Percentiles rank a stretch among this genome's conserved stretches.
Conservation (phyloP, 2,329 filamentous ascomycete genomes). For the Rachicladosporium sp. region DNA sequence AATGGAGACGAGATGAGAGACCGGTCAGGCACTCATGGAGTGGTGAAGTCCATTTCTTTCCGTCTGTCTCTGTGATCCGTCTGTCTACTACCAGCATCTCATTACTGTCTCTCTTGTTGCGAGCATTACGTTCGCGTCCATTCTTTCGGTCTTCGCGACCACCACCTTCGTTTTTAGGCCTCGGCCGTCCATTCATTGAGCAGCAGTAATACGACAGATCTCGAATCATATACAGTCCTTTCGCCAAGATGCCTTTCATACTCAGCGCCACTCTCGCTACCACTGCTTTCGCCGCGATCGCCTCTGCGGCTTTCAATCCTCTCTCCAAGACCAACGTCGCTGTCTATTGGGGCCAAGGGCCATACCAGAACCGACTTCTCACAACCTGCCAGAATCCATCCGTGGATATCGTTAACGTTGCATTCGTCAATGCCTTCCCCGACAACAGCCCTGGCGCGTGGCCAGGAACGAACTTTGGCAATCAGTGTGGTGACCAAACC, state of each 20-base stretch:
- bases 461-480: conserved; percentile 45
- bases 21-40: conserved; percentile 2
- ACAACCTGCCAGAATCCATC: conserved; percentile 40
- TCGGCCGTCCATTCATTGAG: conserved; percentile 26
- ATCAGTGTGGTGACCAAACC: conserved; percentile 35
- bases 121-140: conserved; percentile 38
- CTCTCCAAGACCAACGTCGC: conserved; percentile 36
- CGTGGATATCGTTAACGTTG: conserved; percentile 45
- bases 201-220: conserved; percentile 7
- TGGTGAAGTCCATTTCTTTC: not conserved
- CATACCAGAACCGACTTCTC: conserved; percentile 34
- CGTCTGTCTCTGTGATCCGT: not conserved
- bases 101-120: conserved; percentile 1
- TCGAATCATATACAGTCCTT: conserved; percentile 8
- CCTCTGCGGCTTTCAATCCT: conserved; percentile 30
- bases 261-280: conserved; percentile 22
- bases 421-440: conserved; percentile 44
- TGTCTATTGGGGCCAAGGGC: conserved; percentile 46
- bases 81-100: not conserved
- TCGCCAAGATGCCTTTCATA: conserved; percentile 28
- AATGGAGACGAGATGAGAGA: conserved; percentile 1
- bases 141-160: conserved; percentile 32
- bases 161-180: conserved; percentile 28
- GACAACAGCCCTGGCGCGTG: conserved; percentile 31
- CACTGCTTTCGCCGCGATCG: conserved; percentile 22